Evolutionary conservation across 345 rosid species (phyloP).

Genomic region (Salix exigua): DNA sequence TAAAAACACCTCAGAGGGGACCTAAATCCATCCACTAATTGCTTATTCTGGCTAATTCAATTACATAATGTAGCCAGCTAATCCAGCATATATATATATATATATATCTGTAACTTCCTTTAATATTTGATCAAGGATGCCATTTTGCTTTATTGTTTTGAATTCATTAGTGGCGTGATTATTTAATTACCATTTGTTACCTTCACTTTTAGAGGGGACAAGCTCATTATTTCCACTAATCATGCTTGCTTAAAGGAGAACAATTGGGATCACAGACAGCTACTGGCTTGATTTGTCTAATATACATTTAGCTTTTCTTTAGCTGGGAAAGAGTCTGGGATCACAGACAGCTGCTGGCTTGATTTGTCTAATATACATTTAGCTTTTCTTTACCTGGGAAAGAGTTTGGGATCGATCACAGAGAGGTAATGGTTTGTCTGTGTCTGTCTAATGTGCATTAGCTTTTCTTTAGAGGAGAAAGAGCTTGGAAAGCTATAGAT

Average conservation of each 20-base stretch:
- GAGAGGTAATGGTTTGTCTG: slow-evolving; percentile 16
- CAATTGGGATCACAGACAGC: slow-evolving; percentile 15
- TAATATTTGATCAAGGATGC: neutral
- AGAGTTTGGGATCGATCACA: slow-evolving; percentile 7
- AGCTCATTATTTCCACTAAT: slow-evolving; percentile 16
- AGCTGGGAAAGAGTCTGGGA: neutral
- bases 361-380: slow-evolving; percentile 4
- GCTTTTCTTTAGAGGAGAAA: slow-evolving; percentile 14
- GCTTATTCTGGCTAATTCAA: neutral
- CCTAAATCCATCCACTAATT: slow-evolving; percentile 12
- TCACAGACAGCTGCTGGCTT: slow-evolving; percentile 14
- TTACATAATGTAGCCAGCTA: slow-evolving; percentile 24
- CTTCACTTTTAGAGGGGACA: neutral
- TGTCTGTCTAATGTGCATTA: neutral
- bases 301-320: slow-evolving; percentile 1
- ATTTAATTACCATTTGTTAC: neutral
- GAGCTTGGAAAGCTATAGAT: slow-evolving; percentile 16
- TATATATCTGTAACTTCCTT: neutral
- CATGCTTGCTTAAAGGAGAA: slow-evolving; percentile 25
- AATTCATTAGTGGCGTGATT: neutral
- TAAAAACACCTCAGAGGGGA: slow-evolving; percentile 10
- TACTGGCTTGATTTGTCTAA: slow-evolving; percentile 16
- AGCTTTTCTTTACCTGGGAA: slow-evolving; percentile 4
- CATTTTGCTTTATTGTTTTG: slow-evolving; percentile 4
- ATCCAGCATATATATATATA: slow-evolving; percentile 9